Evolutionary conservation across 768 basidiomycete species (phyloP), one percentile per base, ranked within the genome.

Genomic region (Panus rudis): DNA sequence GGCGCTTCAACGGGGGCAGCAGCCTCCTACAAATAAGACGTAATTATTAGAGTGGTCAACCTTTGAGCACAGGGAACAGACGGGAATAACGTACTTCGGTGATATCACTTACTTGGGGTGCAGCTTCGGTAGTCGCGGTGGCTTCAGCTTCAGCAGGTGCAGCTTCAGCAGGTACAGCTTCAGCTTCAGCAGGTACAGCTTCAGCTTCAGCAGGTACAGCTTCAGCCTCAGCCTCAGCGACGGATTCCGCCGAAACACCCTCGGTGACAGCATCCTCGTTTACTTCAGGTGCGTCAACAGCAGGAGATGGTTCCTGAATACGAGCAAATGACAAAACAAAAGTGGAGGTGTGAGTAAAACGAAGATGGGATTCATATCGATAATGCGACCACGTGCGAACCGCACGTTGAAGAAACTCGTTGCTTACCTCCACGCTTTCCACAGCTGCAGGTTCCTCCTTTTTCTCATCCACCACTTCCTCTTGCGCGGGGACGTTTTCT

Each of bases 121-220:
- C n/a, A n/a, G n/a, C n/a, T n/a, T n/a, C n/a, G n/a, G n/a, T n/a
- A n/a, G n/a, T n/a, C n/a, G n/a, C n/a, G n/a, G n/a, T n/a, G n/a
- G n/a, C 34, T 21, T 37, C 45, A 24, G 32, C 23, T 24, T 13
- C 44, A 39, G 14, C 30, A 28, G 34, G 26, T 22, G 39, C 26
- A 28, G 24, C 46, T 4, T n/a, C 46, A 21, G 16, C 46, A 19
- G 46, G 26, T 8, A 43, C 42, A 14, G 3, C 23, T 22, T 26
- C 39, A 39, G 28, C 37, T 7, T 8, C 26, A 21, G 34, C 19
- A 8, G 26, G 13, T 23, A 24, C 37, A 27, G 12, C 38, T 23
- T 20, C 38, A 11, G 27, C 19, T 7, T 24, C 28, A 4, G 28
- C 42, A 31, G 44, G 37, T 21, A 13, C 41, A 20, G 32, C 42